Base-by-base conservation (phyloP, 768 basidiomycete species). In the Boletus subparvulus region DNA sequence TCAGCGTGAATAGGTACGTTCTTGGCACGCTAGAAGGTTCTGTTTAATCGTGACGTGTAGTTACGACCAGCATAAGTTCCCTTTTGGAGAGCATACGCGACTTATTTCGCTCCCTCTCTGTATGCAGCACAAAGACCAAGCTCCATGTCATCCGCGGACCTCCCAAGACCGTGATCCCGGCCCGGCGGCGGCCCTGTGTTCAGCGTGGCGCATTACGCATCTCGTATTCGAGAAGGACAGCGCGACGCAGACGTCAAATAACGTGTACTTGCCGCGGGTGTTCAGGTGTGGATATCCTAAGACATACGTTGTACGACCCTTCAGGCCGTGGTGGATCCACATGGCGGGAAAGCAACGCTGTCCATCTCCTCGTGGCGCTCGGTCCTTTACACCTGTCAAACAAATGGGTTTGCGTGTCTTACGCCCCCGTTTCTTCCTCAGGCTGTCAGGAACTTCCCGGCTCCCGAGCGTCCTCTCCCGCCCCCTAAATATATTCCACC, bases 111-210 rank as follows among this genome's bases (percentile, higher is more conserved):
- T 36, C 60, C 33, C 48, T 48, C 55, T 55, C 41, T 48, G 47
- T 35, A 7, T 51, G 55, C 26, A 64, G 61, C 47, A 45, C 61
- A 51, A 51, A 45, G 51, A 54, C 54, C 52, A 68, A 55, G 54
- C 36, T 61, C 58, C 66, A 50, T 49, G 41, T 62, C 58, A 16
- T 61, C 60, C 64, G 64, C 61, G 69, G 60, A 61, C 58, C 58
- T 56, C 54, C 52, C n/a, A 36, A 45, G 45, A 54, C 54, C 16
- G 40, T 61, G 39, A 49, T 59, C 37, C 64, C 52, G 37, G 58
- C 58, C 26, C 37, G 28, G 6, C 6, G 28, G 28, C 28, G 28
- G 28, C 28, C 28, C 5, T 45, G 33, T 44, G 44, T 46, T 47
- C 51, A 56, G 26, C 36, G 21, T 61, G 55, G 60, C 35, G 39